These are phyloP conservation scores for Marasmius tenuissimus DNA, from an alignment of 1,284 basidiomycete species.

Conservation along the genomic window DNA sequence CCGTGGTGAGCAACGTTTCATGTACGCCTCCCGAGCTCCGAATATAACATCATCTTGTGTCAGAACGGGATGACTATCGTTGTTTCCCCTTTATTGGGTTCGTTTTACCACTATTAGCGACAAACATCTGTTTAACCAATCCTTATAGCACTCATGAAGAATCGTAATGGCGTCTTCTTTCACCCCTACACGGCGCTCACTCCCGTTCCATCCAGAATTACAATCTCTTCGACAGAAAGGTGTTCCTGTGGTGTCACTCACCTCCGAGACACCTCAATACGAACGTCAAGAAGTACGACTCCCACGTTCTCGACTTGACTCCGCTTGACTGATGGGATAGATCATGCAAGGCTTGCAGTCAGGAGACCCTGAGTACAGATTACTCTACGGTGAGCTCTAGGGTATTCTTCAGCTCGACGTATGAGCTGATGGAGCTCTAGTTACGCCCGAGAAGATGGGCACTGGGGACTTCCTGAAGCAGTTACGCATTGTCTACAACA, in stretches of 20 bases:
- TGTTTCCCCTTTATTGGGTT: constrained; percentile 77
- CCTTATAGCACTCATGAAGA: constrained; percentile 74
- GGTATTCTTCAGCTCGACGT: background rate
- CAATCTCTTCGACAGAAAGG: constrained; percentile 53
- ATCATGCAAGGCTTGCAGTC: constrained; percentile 64
- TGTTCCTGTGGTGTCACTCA: constrained; percentile 62
- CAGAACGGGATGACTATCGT: constrained; percentile 77
- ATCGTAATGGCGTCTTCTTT: constrained; percentile 49
- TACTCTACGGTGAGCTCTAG: constrained; percentile 69
- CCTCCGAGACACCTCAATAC: constrained; percentile 58
- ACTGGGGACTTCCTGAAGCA: constrained; percentile 52
- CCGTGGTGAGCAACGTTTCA: constrained; percentile 41
- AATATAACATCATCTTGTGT: background rate
- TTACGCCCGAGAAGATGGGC: constrained; percentile 77
- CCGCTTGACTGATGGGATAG: constrained; percentile 32
- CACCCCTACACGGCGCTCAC: background rate
- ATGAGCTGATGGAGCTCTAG: constrained; percentile 31
- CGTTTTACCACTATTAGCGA: constrained; percentile 18
- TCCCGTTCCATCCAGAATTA: constrained; percentile 52
- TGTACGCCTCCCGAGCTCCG: background rate
- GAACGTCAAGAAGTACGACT: constrained; percentile 57
- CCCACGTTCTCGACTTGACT: background rate
- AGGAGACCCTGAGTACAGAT: constrained; percentile 56
- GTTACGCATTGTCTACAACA: constrained; percentile 50
- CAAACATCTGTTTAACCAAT: background rate